Base-by-base conservation (phyloP, 768 basidiomycete genomes). In the Boletus rubescentipes region DNA sequence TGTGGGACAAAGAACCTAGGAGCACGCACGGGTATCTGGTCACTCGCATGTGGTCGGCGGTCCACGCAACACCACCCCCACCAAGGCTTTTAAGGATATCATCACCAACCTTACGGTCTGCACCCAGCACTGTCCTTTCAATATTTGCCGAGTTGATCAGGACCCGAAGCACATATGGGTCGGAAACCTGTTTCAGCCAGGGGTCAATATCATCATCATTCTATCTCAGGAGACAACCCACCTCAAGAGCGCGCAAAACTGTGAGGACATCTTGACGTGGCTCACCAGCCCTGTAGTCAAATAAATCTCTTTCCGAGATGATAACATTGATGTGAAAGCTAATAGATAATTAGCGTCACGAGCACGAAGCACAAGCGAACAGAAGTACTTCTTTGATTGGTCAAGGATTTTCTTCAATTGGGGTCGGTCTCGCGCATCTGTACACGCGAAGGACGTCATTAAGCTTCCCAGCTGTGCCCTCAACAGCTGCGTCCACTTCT, bases 171-270 rank as follows among this genome's bases (percentile, higher is more conserved):
- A 95, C 89, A 54, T 83, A 84, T 34, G 80, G 79, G 59, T 96
- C 77, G 14, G 81, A 77, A 56, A 96, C 77, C 93, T 98, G 60
- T 21, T 9, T n/a, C 32, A 21, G 18, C 18, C 12, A 32, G 23
- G 6, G 40, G 42, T 55, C 14, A 57, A 15, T 12, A 16, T 8
- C 9, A 29, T 37, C 51, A 10, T 16, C n/a, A 46, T 14, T 34
- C 5, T 9, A 44, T 40, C 20, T 18, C 43, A 31, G 26, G 9
- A 12, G 5, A 50, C 20, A 42, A 37, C 82, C 9, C 57, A 93
- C 96, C 26, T 89, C 84, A 9, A 98, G 79, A 16, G 87, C 87
- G 23, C 93, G 86, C 23, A 96, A 76, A 23, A 95, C 80, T 7
- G 95, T 98, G 4, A 83, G 73, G 47, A 86, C 78, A 20, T 79